Conservation (phyloP, 2,329 filamentous ascomycete genomes). For the Fusarium protoensiforme region DNA sequence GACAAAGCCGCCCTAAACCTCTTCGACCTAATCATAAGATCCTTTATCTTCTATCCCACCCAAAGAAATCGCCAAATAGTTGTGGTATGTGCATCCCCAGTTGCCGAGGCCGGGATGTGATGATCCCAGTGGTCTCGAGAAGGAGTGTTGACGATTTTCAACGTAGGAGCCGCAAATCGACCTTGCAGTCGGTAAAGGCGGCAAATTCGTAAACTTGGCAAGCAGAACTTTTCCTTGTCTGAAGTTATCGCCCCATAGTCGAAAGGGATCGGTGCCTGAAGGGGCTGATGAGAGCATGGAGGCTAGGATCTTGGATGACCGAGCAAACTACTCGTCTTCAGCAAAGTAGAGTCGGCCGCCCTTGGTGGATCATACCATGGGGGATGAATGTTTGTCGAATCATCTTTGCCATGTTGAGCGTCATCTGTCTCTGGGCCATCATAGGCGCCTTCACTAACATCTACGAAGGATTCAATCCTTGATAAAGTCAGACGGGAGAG, state of each 20-base stretch:
- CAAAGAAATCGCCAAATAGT: no score
- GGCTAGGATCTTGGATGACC: constrained; percentile 17
- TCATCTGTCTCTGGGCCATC: constrained; percentile 50
- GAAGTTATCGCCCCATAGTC: constrained; percentile 51
- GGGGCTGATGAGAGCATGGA: constrained; percentile 28
- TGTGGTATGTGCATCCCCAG: no score
- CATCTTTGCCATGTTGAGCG: constrained; percentile 56
- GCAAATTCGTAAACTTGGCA: constrained; percentile 35
- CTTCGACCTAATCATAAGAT: no score
- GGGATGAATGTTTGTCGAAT: constrained; percentile 43
- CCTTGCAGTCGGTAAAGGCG: constrained; percentile 54
- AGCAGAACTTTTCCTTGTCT: constrained; percentile 48
- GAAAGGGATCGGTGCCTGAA: constrained; percentile 30
- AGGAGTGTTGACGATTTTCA: constrained; percentile 6
- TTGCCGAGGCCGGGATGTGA: no score
- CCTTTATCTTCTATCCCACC: no score
- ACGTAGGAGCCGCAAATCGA: constrained; percentile 49
- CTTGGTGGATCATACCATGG: constrained; percentile 28
- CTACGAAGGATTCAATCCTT: constrained; percentile 52
- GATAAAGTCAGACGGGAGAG: constrained; percentile 48
- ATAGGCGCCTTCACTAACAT: constrained; percentile 40
- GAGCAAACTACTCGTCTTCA: constrained; percentile 46
- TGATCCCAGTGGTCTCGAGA: no score
- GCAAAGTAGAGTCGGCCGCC: constrained; percentile 38
- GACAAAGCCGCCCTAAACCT: no score